These are phyloP conservation scores for Chamaecrista fasciculata DNA, from an alignment of 306 rosid genomes.

Conservation along the genomic window DNA sequence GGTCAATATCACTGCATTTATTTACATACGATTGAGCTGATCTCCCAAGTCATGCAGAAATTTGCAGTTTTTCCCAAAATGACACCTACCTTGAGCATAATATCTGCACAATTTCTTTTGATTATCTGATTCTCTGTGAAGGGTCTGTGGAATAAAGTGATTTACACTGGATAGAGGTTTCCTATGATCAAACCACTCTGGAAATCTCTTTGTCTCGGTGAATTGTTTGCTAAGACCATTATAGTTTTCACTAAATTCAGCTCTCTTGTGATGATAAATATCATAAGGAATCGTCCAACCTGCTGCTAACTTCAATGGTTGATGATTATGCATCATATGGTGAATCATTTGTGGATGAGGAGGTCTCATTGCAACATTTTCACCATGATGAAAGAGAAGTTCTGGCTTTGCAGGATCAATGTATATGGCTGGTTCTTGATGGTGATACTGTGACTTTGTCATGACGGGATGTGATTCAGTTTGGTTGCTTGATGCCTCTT, in stretches of 20 bases:
- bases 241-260: constrained; percentile 11
- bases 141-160: constrained; percentile 1
- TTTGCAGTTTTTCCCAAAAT: constrained; percentile 68
- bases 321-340: constrained; percentile 13
- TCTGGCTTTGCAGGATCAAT: constrained; percentile 19
- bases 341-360: background rate
- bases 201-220: constrained; percentile 7
- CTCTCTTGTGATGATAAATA: background rate
- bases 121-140: constrained; percentile 17
- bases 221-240: too few species aligned
- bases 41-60: constrained; percentile 51
- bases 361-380: too few species aligned
- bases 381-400: background rate
- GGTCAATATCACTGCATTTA: background rate
- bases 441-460: constrained; percentile 22
- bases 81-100: constrained; percentile 63
- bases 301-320: constrained; percentile 3
- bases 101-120: constrained; percentile 52
- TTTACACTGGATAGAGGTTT: constrained; percentile 38
- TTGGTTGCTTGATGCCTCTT: constrained; percentile 35
- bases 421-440: constrained; percentile 2
- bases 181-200: constrained; percentile 19
- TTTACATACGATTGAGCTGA: background rate
- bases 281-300: background rate
- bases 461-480: constrained; percentile 33